Base-by-base conservation (phyloP, 768 basidiomycete species). In the Tricholoma flavovirens region DNA sequence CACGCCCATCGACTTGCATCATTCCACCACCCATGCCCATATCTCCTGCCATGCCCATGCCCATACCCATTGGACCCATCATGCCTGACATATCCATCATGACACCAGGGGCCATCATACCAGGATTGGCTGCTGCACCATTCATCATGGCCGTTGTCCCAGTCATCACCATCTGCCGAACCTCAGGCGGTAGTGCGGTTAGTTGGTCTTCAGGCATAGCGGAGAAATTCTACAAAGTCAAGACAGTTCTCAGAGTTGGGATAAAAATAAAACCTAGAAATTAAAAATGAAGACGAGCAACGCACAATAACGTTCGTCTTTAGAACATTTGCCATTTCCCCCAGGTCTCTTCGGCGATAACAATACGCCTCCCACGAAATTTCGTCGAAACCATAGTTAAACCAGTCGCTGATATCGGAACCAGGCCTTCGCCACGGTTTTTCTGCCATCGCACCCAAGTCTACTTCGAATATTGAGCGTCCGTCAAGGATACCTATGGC, bases 381-480 rank as follows among this genome's bases (percentile, higher is more conserved):
- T 72, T 99, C 97, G 70, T 99, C 97, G 65, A 98, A 98, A 0
- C 97, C 97, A 63, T 97, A 98, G 71, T 99, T 98, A 73, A 99
- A 99, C 89, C 94, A 99, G 74, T 98, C 95, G 62, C 90, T 88
- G 58, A 97, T 78, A 74, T 97, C 93, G 4, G 90, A 86, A 32
- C 97, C 97, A 7, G 94, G 89, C 56, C 86, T 73, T 59, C 97
- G 77, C 97, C 97, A 99, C 4, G 87, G 86, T 66, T 96, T 96
- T 59, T 92, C 89, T 8, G 79, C 72, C 76, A 88, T 77, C 24
- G 83, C 82, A 45, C 69, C 78, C 49, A 96, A 63, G 67, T 97
- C 95, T 24, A 93, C 79, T 54, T 97, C 94, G 33, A 92, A 82
- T 43, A 97, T 89, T 26, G 84, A 87, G 51, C 82, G 86, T 9